These are phyloP conservation scores for Petrea volubilis DNA, from an alignment of 257 asterid species.

Conservation along the genomic window DNA sequence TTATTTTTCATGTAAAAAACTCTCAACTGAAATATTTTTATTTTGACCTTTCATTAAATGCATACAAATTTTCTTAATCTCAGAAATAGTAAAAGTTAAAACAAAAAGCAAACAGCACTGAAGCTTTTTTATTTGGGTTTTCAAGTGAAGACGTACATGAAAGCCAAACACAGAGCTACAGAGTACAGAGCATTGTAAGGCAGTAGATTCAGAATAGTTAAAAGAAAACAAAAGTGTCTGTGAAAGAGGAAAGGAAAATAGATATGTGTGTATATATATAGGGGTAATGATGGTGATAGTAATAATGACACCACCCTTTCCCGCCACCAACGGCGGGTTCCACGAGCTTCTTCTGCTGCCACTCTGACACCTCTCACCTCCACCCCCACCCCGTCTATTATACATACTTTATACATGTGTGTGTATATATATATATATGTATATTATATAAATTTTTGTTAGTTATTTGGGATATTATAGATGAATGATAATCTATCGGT, in stretches of 20 bases:
- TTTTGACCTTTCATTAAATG: too few species aligned
- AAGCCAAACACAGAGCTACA: background rate
- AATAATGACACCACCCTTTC: conserved; percentile 22
- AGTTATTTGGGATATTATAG: too few species aligned
- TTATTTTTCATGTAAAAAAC: too few species aligned
- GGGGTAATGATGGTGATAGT: conserved; percentile 27
- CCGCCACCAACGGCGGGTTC: conserved; percentile 45
- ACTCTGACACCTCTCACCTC: conserved; percentile 33
- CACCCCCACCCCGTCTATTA: background rate
- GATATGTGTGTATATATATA: background rate
- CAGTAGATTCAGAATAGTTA: conserved; percentile 2
- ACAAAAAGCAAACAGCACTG: too few species aligned
- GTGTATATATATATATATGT: too few species aligned
- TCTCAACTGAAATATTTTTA: too few species aligned
- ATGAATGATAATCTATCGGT: too few species aligned
- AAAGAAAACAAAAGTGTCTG: background rate
- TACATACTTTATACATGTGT: background rate
- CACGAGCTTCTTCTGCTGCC: conserved; percentile 36
- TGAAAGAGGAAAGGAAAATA: conserved; percentile 23
- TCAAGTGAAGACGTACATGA: background rate
- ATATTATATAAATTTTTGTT: too few species aligned
- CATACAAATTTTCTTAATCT: too few species aligned
- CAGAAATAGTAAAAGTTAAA: too few species aligned
- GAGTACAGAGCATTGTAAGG: conserved; percentile 10
- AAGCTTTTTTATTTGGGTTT: background rate